phyloP scores from a whole-genome alignment of 768 basidiomycete genomes.

The Macrolepiota albuminosa region DNA sequence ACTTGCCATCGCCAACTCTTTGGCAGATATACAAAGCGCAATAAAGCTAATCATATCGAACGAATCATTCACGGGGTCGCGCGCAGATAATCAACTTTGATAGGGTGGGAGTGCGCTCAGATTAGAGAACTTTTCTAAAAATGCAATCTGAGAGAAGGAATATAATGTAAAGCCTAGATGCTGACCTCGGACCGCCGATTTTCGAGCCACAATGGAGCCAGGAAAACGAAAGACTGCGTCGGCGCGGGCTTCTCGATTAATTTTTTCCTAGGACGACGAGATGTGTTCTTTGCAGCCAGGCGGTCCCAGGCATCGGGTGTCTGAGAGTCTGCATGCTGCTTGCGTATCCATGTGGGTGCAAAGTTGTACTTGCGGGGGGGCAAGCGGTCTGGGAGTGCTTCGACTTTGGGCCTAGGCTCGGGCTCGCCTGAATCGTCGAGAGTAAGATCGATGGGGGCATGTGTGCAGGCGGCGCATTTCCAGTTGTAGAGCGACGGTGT shows the following conservation, averaged over 20 bases:
- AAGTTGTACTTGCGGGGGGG: constrained; percentile 10
- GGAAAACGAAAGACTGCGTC: not conserved
- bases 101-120: not conserved
- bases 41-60: constrained; percentile 9
- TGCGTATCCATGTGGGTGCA: constrained; percentile 16
- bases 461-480: constrained; percentile 18
- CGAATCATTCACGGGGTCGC: constrained; percentile 22
- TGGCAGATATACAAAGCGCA: constrained; percentile 16
- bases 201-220: constrained; percentile 7
- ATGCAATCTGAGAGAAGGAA: not conserved
- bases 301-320: constrained; percentile 4
- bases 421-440: constrained; percentile 3
- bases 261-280: not conserved
- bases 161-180: not conserved
- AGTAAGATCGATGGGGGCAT: constrained; percentile 3
- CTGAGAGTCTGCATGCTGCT: constrained; percentile 5
- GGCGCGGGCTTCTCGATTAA: not conserved
- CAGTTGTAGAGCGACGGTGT: constrained; percentile 14
- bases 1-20: not conserved
- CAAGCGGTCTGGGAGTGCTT: not conserved
- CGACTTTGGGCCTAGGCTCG: constrained; percentile 1
- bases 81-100: constrained; percentile 7
- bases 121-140: not conserved
- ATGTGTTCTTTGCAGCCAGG: not conserved
- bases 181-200: not conserved